A percentile compares a stretch with the other conserved stretches of the same genome.
Evolutionary conservation across 116 monocot genomes (phyloP).

Genomic region (Trichopus zeylanicus): DNA sequence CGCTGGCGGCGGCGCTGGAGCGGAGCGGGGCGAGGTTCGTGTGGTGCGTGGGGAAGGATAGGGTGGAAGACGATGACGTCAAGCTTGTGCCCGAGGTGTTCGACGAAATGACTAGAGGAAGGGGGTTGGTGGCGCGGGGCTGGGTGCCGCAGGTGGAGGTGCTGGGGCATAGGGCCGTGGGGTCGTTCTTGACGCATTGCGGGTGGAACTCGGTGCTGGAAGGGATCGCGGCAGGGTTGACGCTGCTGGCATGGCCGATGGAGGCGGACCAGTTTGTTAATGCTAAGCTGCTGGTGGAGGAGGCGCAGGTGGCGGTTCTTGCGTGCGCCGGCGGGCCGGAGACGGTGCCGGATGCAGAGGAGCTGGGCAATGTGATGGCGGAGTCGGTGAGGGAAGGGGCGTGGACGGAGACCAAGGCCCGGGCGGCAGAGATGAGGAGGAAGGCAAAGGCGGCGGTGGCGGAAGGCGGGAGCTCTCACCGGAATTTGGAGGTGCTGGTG

Average conservation of each 20-base stretch:
- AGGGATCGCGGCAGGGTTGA: conserved; percentile 4
- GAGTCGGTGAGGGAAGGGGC: background rate
- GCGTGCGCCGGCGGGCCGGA: background rate
- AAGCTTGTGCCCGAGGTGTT: conserved; percentile 2
- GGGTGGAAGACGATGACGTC: background rate
- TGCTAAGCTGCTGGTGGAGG: background rate
- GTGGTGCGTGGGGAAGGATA: background rate
- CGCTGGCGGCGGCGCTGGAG: background rate
- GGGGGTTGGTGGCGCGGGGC: background rate
- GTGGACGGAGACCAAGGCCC: background rate
- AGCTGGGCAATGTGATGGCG: background rate
- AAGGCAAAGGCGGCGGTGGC: background rate
- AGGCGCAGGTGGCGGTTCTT: background rate
- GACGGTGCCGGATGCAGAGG: background rate
- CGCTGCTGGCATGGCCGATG: conserved; percentile 4
- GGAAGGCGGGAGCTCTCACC: background rate
- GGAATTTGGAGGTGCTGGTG: background rate
- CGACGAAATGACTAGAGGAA: background rate
- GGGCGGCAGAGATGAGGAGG: background rate
- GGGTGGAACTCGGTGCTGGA: conserved; percentile 8
- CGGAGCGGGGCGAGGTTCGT: background rate
- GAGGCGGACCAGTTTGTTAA: background rate
- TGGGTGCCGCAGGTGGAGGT: conserved; percentile 9
- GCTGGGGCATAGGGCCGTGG: background rate
- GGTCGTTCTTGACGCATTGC: conserved; percentile 3